Evolutionary conservation across 176 grass and related monocot genomes (phyloP).

Genomic region (Guadua angustifolia): DNA sequence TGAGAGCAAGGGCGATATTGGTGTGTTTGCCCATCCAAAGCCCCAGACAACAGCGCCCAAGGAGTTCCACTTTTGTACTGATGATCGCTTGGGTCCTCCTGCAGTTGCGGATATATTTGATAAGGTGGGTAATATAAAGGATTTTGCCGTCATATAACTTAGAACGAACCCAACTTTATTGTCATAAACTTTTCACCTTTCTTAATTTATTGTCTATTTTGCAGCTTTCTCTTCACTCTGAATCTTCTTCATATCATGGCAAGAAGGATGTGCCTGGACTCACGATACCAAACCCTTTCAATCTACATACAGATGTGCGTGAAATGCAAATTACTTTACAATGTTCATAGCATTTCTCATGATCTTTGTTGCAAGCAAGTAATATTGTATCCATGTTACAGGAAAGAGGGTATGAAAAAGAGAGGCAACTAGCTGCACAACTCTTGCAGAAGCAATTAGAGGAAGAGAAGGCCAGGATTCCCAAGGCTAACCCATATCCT

Average conservation of each 20-base stretch:
- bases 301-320: constrained; percentile 81
- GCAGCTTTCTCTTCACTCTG: constrained; percentile 82
- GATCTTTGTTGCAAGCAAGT: constrained; percentile 19
- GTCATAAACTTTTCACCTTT: background rate
- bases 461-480: constrained; percentile 73
- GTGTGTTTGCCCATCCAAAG: constrained; percentile 54
- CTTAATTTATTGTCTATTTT: constrained; percentile 40
- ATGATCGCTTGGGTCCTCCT: constrained; percentile 76
- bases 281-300: constrained; percentile 86
- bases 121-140: constrained; percentile 51
- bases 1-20: constrained; percentile 69
- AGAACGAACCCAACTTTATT: constrained; percentile 11
- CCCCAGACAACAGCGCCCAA: constrained; percentile 64
- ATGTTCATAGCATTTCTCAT: constrained; percentile 9
- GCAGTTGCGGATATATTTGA: constrained; percentile 71
- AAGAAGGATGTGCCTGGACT: constrained; percentile 59
- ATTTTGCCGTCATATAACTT: background rate
- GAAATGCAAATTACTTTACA: constrained; percentile 21
- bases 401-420: constrained; percentile 88
- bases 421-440: constrained; percentile 61
- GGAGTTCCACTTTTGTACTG: constrained; percentile 87
- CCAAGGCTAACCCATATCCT: constrained; percentile 87
- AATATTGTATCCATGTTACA: constrained; percentile 41
- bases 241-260: constrained; percentile 60
- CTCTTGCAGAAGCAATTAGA: constrained; percentile 73